Percentiles rank a stretch among this genome's conserved stretches.
Evolutionary conservation across 2,329 filamentous ascomycete genomes (phyloP).

Genomic region (Fusarium sp.): DNA sequence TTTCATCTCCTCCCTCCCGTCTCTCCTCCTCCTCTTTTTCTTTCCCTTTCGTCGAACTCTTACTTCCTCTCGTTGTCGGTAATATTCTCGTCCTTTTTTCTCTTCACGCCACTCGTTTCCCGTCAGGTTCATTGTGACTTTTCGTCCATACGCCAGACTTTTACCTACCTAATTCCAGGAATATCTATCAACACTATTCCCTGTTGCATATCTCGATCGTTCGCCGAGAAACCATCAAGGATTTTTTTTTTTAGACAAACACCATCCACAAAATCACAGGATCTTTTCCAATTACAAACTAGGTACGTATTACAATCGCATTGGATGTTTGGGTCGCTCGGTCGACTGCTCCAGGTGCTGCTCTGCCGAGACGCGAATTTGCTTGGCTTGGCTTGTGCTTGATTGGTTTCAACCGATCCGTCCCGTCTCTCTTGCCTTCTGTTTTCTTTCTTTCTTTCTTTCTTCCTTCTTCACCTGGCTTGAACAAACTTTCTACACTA

Average conservation of each 20-base stretch:
- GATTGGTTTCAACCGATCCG: slow-evolving; percentile 30
- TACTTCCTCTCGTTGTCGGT: slow-evolving; percentile 47
- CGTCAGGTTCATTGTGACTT: slow-evolving; percentile 49
- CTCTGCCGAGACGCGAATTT: slow-evolving; percentile 37
- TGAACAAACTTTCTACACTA: slow-evolving; percentile 20
- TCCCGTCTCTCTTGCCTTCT: slow-evolving; percentile 26
- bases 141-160: slow-evolving; percentile 42
- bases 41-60: slow-evolving; percentile 44
- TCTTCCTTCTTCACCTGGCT: slow-evolving; percentile 16
- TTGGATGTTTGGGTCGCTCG: slow-evolving; percentile 21
- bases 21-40: slow-evolving; percentile 44
- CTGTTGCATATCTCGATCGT: slow-evolving; percentile 35
- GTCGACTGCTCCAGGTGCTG: slow-evolving; percentile 23
- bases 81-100: slow-evolving; percentile 50
- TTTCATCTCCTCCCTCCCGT: slow-evolving; percentile 42
- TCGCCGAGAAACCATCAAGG: slow-evolving; percentile 43
- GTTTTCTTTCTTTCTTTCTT: slow-evolving; percentile 26
- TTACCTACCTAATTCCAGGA: slow-evolving; percentile 42
- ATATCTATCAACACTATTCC: slow-evolving; percentile 28
- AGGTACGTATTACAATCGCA: slow-evolving; percentile 41
- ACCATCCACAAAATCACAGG: slow-evolving; percentile 35
- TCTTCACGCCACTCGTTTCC: slow-evolving; percentile 56
- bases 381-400: slow-evolving; percentile 39
- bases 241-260: slow-evolving; percentile 26
- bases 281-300: slow-evolving; percentile 37